These are phyloP conservation scores for Leccinum solheimii DNA, from an alignment of 1,284 basidiomycete species.

Conservation along the genomic window DNA sequence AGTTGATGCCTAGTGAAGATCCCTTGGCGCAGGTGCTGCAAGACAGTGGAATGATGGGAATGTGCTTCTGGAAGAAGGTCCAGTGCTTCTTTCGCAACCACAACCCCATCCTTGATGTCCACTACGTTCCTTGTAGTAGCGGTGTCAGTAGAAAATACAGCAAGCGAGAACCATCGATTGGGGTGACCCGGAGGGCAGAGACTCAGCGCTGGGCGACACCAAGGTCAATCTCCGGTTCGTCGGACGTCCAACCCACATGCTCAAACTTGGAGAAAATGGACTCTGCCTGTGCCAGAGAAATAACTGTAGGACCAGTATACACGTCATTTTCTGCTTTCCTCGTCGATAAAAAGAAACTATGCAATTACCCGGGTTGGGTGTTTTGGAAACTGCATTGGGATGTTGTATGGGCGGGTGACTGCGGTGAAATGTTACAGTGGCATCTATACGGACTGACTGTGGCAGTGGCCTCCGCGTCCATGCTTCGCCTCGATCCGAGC, in stretches of 20 bases:
- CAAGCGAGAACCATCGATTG: not conserved
- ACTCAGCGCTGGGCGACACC: not conserved
- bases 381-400: not conserved
- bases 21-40: not conserved
- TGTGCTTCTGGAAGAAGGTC: not conserved
- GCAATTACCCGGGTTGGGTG: not conserved
- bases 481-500: too few relatives aligned
- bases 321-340: not conserved
- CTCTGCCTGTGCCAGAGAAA: not conserved
- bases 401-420: not conserved
- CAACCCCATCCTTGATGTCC: not conserved
- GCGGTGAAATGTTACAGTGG: too few relatives aligned
- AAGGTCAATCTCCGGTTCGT: not conserved
- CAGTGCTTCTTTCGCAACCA: not conserved
- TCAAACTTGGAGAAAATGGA: not conserved
- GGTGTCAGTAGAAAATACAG: not conserved
- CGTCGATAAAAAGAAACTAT: not conserved
- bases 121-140: not conserved
- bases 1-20: conserved; percentile 8
- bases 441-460: not conserved
- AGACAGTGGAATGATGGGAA: not conserved
- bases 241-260: not conserved
- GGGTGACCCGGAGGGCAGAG: not conserved
- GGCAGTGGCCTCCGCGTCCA: too few relatives aligned
- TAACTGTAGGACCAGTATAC: not conserved